Conservation (phyloP, 345 rosid species). For the Anacardium occidentale region DNA sequence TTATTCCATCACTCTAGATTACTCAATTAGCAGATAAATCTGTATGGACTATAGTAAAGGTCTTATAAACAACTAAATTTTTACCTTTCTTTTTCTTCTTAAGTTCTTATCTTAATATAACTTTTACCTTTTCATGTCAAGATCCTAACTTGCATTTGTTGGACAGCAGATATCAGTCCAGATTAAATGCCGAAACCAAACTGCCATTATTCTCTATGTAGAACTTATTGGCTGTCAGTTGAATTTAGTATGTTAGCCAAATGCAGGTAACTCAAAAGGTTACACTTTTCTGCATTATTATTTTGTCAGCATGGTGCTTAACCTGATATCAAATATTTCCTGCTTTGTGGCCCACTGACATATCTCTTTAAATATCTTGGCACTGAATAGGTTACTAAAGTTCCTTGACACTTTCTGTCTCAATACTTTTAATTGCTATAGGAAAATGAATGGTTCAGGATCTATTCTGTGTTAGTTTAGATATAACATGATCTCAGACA, state of each 20-base stretch:
- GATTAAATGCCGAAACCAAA: slow-evolving; percentile 1
- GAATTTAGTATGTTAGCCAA: neutral
- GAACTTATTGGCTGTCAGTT: slow-evolving; percentile 16
- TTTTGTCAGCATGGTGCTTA: neutral
- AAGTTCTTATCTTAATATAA: neutral
- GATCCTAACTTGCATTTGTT: neutral
- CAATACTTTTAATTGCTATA: neutral
- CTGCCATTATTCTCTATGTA: neutral
- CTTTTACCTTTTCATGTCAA: neutral
- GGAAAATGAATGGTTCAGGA: neutral
- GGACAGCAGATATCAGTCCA: slow-evolving; percentile 5
- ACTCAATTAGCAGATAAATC: neutral
- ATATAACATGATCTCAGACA: too few species aligned
- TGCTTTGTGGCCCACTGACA: neutral
- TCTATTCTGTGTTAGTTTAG: neutral
- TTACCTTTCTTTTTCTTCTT: neutral
- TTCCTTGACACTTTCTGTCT: slow-evolving; percentile 3
- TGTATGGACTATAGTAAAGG: neutral
- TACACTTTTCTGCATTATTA: neutral
- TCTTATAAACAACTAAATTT: neutral
- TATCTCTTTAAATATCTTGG: slow-evolving; percentile 6
- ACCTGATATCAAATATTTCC: neutral
- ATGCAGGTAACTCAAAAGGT: neutral
- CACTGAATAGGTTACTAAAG: neutral
- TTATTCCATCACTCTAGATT: slow-evolving; percentile 1